Conservation (phyloP, 306 rosid genomes). For the Rosa persica region DNA sequence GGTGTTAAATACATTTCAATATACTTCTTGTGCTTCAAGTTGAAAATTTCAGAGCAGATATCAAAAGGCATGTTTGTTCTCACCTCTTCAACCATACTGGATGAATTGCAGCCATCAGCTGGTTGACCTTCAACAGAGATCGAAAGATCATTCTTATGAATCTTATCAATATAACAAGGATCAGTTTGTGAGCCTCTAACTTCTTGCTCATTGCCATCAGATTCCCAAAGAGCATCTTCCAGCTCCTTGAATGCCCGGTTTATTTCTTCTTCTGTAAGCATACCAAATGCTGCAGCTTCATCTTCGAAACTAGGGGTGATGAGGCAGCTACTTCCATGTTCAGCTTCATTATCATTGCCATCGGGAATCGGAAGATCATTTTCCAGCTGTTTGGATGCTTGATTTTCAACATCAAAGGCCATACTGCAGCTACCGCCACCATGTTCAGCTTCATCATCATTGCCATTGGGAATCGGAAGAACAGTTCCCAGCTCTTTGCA, state of each 20-base stretch:
- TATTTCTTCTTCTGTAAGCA: slow-evolving; percentile 16
- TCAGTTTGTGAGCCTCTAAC: not conserved
- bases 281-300: not conserved
- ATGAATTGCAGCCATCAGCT: not conserved
- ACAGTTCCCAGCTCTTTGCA: not conserved
- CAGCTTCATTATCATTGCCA: not conserved
- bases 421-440: not conserved
- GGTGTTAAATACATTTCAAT: slow-evolving; percentile 2
- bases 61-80: not conserved
- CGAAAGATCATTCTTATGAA: not conserved
- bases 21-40: slow-evolving; percentile 9
- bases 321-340: slow-evolving; percentile 7
- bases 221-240: not conserved
- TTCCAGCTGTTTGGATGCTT: not conserved
- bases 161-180: not conserved
- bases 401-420: not conserved
- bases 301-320: slow-evolving; percentile 13
- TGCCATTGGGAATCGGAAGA: not conserved
- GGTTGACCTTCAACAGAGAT: not conserved
- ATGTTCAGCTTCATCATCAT: not conserved
- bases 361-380: not conserved
- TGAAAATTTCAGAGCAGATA: not conserved
- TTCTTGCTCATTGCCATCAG: not conserved
- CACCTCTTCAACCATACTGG: slow-evolving; percentile 12
- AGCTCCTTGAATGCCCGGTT: not conserved